Evolutionary conservation across 306 rosid genomes (phyloP), one percentile per base, ranked within the genome.

Genomic region (Betula pendula): DNA sequence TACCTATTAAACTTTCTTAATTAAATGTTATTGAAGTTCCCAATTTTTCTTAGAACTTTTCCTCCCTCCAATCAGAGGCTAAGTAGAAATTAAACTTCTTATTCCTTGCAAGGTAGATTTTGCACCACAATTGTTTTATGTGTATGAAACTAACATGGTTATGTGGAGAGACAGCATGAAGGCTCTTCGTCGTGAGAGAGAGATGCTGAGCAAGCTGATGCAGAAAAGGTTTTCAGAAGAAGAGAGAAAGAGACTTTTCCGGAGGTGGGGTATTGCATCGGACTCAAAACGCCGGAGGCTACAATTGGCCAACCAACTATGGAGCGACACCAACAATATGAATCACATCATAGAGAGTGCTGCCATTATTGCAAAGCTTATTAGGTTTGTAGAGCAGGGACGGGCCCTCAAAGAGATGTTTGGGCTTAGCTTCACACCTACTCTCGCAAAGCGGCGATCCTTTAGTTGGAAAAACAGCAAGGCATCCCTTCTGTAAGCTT

Each of bases 341-440:
- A 89, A 85, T 81, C 94, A 89, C 8, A 68, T 82, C 68, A 84
- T 55, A 43, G 96, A 89, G 75, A 95, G 99, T 60, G 97, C 99
- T 13, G 63, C 92, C 33, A 80, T 91, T 56, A 90, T 95, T 81
- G 99, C 96, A 3, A 91, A 84, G 89, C 80, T 95, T 75, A 93
- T 95, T 27, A 88, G 89, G 82, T 88, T 92, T 52, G 79, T 86
- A 16, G 98, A 95, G 81, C 88, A 84, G 76, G 99, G 97, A 15
- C 87, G 82, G 69, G 91, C 90, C 60, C 86, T 92, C 11, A 95
- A 89, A 89, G 99, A 90, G 87, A 95, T 92, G 96, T 92, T 92
- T 77, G 99, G 99, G 22, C 94, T 95, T 44, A 95, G 97, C 84
- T 95, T 88, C 80, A 82, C 96, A 13, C 91, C 94, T 29, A 82